Base-by-base conservation (phyloP, 345 rosid genomes). In the Pugionium cornutum region DNA sequence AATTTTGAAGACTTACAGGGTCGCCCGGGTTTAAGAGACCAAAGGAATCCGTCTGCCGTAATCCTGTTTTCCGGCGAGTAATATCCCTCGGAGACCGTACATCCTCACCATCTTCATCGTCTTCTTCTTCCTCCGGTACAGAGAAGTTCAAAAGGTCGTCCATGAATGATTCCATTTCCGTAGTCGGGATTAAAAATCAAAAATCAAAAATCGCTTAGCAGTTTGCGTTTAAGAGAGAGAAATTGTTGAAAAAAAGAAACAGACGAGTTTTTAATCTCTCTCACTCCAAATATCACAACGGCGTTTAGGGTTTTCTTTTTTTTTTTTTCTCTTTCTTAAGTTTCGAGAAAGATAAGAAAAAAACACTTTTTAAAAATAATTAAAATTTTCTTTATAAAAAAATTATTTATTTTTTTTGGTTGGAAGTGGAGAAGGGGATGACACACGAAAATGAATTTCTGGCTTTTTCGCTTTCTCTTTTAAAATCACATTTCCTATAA, bases 391-490 rank as follows among this genome's bases (percentile, higher is more conserved):
- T 37, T 27, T 9, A 9, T 9, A 4, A 10, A 18, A 18, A 18
- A 18, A 18, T 18, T 18, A 18, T 57, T 57, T 27, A 11, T 30
- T 29, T 18, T 6, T 34, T 61, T 73, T 73, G 63, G 77, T 73
- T 66, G 77, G 67, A 73, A 73, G 77, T 73, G 77, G 72, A 68
- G 68, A 73, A 73, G 77, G 58, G 63, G 57, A 73, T 66, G 77
- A 65, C 57, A 60, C 58, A 60, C 58, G 4, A 37, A 70, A 65
- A 43, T 72, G 56, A 62, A 5, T 67, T 58, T 69, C 47, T 58
- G 56, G 25, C 18, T 55, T 47, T 55, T 70, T 62, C 26, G n/a
- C 9, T 5, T 35, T 28, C 43, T 39, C 57, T 61, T 66, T 59
- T 59, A 8, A 73, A 59, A 9, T 60, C 52, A 39, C 7, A 37